phyloP scores from a whole-genome alignment of 1,284 basidiomycete genomes.

The Papiliotrema laurentii region DNA sequence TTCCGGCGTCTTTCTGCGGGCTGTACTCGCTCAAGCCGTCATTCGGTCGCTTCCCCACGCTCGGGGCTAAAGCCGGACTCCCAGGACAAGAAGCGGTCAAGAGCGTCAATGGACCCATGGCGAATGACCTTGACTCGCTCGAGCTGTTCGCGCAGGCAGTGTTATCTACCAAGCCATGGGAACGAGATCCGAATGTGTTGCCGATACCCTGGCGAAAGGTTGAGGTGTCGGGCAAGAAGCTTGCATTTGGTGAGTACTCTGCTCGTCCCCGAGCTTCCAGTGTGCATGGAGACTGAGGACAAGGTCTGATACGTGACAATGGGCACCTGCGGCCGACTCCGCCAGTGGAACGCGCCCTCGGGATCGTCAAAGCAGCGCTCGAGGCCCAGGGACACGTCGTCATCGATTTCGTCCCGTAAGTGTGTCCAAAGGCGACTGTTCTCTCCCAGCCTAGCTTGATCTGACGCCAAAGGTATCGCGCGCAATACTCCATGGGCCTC shows the following conservation, averaged over 20 bases:
- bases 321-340: constrained; percentile 1
- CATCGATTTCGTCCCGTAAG: no score
- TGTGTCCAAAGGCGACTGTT: no score
- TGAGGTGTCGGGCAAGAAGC: neutral
- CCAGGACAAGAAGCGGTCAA: constrained; percentile 62
- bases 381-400: neutral
- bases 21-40: constrained; percentile 13
- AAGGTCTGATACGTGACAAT: constrained; percentile 3
- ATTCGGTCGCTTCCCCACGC: constrained; percentile 11
- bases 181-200: constrained; percentile 1
- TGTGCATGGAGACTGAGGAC: no score
- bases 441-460: no score
- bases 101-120: constrained; percentile 65
- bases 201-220: neutral
- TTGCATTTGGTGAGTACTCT: neutral
- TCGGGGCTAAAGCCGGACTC: constrained; percentile 56
- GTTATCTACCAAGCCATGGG: neutral
- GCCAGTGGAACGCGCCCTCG: neutral
- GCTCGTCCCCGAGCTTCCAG: no score
- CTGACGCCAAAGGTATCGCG: no score
- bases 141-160: constrained; percentile 1
- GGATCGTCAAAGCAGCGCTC: neutral
- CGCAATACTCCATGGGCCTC: no score
- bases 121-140: constrained; percentile 52
- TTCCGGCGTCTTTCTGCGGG: constrained; percentile 11